Conservation (phyloP, 225 moss, liverwort and hornwort genomes). For the Straminergon stramineum region DNA sequence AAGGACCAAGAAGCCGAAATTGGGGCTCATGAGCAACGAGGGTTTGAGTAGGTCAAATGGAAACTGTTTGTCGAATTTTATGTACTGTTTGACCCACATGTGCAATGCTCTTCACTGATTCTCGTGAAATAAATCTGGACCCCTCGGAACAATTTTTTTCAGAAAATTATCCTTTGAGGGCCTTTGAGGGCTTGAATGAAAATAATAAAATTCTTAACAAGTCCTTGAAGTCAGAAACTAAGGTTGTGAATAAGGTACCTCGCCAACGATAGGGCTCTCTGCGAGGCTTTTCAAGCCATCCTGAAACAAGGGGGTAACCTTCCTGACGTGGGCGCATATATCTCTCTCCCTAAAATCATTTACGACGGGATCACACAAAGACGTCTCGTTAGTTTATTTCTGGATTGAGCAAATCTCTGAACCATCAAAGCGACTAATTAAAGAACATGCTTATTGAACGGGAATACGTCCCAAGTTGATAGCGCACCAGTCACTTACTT, state of each 20-base stretch:
- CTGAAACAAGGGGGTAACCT: conserved; percentile 62
- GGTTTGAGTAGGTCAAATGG: neutral
- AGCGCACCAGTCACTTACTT: conserved; percentile 42
- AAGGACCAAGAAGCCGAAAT: neutral
- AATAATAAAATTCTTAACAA: neutral
- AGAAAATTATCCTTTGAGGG: neutral
- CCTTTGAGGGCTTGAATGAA: neutral
- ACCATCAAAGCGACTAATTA: neutral
- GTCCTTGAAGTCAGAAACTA: neutral
- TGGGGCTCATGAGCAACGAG: neutral
- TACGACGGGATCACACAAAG: neutral
- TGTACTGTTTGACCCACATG: neutral
- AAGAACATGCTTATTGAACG: neutral
- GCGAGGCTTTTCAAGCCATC: conserved; percentile 59
- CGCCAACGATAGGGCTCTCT: conserved; percentile 61
- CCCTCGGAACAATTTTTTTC: neutral
- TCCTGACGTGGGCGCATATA: conserved; percentile 47
- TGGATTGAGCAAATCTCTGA: neutral
- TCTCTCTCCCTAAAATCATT: conserved; percentile 57
- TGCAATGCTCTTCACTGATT: neutral
- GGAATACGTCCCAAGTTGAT: neutral
- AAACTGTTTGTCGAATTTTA: neutral
- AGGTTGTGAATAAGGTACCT: conserved; percentile 31
- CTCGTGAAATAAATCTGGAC: neutral
- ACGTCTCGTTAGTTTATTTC: neutral